Evolutionary conservation across 352 stramenopile genomes (phyloP).

Genomic region (Globisporangium radiosum): DNA sequence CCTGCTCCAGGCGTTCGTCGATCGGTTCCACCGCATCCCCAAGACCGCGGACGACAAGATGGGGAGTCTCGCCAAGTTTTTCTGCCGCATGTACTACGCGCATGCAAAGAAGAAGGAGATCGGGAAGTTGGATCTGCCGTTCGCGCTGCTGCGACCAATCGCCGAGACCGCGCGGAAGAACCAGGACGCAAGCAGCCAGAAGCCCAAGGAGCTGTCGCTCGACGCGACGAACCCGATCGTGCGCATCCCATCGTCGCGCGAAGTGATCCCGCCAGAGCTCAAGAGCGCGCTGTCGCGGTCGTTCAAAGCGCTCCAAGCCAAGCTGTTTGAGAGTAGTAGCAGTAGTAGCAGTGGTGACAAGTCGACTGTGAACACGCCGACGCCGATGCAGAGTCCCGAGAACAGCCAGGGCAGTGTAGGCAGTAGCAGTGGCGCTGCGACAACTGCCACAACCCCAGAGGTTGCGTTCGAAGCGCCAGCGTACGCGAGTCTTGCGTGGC

Average conservation of each 20-base stretch:
- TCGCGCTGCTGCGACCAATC: constrained; percentile 64
- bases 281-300: constrained; percentile 62
- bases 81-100: constrained; percentile 79
- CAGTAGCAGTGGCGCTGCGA: constrained; percentile 6
- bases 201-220: constrained; percentile 59
- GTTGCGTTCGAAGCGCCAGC: constrained; percentile 38
- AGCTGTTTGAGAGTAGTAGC: constrained; percentile 43
- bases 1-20: constrained; percentile 75
- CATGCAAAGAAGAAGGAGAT: constrained; percentile 83
- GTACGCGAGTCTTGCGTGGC: constrained; percentile 62
- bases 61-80: constrained; percentile 70
- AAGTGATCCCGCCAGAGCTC: constrained; percentile 63
- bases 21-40: constrained; percentile 68
- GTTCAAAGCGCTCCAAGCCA: constrained; percentile 73
- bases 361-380: constrained; percentile 26
- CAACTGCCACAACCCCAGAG: constrained; percentile 11
- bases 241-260: constrained; percentile 63
- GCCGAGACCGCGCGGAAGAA: constrained; percentile 78
- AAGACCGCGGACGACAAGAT: constrained; percentile 67
- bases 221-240: constrained; percentile 70
- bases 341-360: constrained; percentile 18
- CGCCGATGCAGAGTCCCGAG: constrained; percentile 62
- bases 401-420: constrained; percentile 28
- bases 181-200: constrained; percentile 55
- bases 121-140: constrained; percentile 65